These are phyloP conservation scores for Austroboletus festivus DNA, from an alignment of 768 basidiomycete genomes.

Conservation along the genomic window DNA sequence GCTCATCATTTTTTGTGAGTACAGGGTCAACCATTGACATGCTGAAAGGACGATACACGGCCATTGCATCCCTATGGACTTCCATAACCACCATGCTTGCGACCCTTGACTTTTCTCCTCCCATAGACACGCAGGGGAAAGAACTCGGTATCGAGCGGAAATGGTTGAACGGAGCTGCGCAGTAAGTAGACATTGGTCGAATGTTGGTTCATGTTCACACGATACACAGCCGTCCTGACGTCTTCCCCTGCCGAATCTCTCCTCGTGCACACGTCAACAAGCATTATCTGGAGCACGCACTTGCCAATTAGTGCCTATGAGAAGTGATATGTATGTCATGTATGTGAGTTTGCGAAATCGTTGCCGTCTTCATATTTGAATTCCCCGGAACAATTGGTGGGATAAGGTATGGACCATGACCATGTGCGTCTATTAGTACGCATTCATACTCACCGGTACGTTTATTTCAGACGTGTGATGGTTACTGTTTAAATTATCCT, in stretches of 20 bases:
- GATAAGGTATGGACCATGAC: no score
- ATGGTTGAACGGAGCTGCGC: constrained; percentile 9
- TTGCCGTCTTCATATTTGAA: no score
- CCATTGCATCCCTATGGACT: constrained; percentile 4
- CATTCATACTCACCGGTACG: no score
- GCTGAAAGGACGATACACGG: constrained; percentile 1
- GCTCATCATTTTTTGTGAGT: no score
- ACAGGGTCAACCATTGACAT: no score
- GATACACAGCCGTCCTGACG: not conserved
- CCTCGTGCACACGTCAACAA: constrained; percentile 4
- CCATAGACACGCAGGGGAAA: not conserved
- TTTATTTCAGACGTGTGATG: no score
- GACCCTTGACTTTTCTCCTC: constrained; percentile 4
- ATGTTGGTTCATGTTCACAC: not conserved
- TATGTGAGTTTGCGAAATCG: not conserved
- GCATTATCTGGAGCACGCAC: not conserved
- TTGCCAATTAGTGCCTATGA: not conserved
- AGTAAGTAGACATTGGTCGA: not conserved
- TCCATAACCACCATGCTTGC: constrained; percentile 14
- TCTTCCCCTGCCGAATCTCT: constrained; percentile 3
- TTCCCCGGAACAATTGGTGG: no score
- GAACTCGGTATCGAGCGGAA: not conserved
- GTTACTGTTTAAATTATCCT: no score
- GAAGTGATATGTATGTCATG: not conserved
- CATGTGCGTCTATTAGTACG: no score